Evolutionary conservation across 2,329 filamentous ascomycete genomes (phyloP).

Genomic region (Aspergillus hiratsukae): DNA sequence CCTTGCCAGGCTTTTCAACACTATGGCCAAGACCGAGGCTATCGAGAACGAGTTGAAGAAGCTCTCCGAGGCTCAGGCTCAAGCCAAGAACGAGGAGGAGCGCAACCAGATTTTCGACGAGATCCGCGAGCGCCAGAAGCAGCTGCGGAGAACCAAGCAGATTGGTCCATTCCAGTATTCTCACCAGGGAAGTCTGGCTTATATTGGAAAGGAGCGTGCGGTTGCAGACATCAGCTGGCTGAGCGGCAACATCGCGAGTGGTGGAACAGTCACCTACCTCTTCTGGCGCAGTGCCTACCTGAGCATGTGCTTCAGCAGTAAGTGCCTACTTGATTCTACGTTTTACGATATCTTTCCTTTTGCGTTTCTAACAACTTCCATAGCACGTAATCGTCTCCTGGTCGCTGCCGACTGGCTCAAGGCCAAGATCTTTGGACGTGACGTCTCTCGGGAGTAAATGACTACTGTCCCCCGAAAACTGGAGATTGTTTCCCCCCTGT

Average conservation of each 20-base stretch:
- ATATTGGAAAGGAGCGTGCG: slow-evolving; percentile 97
- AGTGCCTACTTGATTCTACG: slow-evolving; percentile 44
- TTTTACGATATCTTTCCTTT: background rate
- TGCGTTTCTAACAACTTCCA: slow-evolving; percentile 10
- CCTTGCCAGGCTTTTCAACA: slow-evolving; percentile 94
- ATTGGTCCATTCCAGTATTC: slow-evolving; percentile 98
- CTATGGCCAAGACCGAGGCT: slow-evolving; percentile 89
- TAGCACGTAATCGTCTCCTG: slow-evolving; percentile 88
- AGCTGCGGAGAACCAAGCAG: slow-evolving; percentile 84
- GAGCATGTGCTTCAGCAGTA: slow-evolving; percentile 99
- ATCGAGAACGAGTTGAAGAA: slow-evolving; percentile 71
- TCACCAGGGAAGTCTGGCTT: slow-evolving; percentile 92
- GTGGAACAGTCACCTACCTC: slow-evolving; percentile 89
- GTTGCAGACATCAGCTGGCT: slow-evolving; percentile 97
- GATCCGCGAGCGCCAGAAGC: slow-evolving; percentile 82
- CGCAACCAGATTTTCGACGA: slow-evolving; percentile 60
- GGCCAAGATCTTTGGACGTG: slow-evolving; percentile 92
- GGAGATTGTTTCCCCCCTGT: slow-evolving; percentile 1
- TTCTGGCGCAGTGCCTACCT: slow-evolving; percentile 98
- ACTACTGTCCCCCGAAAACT: background rate
- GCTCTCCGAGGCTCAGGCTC: slow-evolving; percentile 61
- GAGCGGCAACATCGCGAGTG: slow-evolving; percentile 91
- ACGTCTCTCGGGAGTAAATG: slow-evolving; percentile 58
- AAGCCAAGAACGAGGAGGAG: slow-evolving; percentile 60
- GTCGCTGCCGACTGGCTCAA: slow-evolving; percentile 95